These are phyloP conservation scores for Falciphora oryzae DNA, from an alignment of 2,329 filamentous ascomycete species.

Conservation along the genomic window DNA sequence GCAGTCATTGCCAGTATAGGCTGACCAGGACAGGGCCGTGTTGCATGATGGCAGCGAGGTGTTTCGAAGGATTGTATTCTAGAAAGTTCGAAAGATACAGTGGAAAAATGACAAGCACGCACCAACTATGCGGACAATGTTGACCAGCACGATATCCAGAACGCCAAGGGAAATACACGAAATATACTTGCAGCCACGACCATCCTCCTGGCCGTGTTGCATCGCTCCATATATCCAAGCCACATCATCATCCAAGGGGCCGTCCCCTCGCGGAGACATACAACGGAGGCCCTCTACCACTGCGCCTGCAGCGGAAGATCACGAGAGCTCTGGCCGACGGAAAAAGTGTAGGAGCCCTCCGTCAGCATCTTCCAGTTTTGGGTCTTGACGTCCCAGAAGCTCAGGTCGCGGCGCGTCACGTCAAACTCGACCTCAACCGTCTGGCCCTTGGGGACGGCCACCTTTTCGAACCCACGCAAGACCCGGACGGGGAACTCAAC, in stretches of 20 bases:
- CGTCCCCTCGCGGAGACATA: no score
- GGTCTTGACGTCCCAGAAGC: conserved; percentile 43
- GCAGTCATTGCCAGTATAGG: neutral
- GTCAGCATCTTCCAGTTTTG: conserved; percentile 41
- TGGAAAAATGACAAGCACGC: no score
- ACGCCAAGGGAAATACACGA: neutral
- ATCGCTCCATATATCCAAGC: neutral
- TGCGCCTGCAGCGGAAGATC: conserved; percentile 14
- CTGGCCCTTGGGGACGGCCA: conserved; percentile 45
- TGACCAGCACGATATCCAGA: neutral
- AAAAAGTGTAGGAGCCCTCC: conserved; percentile 14
- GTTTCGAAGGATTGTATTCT: neutral
- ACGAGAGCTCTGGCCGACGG: conserved; percentile 18
- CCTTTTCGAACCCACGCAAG: conserved; percentile 70
- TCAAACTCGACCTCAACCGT: conserved; percentile 36
- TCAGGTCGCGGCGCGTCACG: conserved; percentile 46
- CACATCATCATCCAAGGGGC: neutral
- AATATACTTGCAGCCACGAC: neutral
- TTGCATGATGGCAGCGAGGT: neutral
- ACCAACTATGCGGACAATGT: no score
- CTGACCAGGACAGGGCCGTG: neutral
- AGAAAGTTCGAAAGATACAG: neutral
- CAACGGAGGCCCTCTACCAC: conserved; percentile 12
- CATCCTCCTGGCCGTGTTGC: neutral
- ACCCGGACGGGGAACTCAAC: conserved; percentile 38